A percentile compares a stretch with the other conserved stretches of the same genome.
These are phyloP conservation scores for Cutaneotrichosporon mucoides DNA, from an alignment of 1,284 basidiomycete genomes.

Conservation along the genomic window DNA sequence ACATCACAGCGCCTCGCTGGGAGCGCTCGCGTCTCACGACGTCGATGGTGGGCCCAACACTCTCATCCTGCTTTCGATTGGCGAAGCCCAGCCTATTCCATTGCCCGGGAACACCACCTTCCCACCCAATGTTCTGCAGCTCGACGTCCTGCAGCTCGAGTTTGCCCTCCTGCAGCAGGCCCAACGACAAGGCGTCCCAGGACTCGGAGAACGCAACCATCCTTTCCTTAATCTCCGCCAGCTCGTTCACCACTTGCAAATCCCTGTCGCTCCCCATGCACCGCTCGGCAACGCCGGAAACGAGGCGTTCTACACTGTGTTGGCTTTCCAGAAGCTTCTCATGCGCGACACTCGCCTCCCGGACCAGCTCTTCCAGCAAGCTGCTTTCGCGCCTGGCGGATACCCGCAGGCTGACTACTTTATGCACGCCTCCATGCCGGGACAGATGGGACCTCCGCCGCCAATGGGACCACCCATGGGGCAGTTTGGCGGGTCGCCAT, in stretches of 20 bases:
- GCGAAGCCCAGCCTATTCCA: constrained; percentile 42
- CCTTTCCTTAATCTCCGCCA: constrained; percentile 36
- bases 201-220: constrained; percentile 33
- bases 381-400: constrained; percentile 12
- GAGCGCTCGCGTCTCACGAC: constrained; percentile 67
- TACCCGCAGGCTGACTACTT: constrained; percentile 5
- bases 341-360: constrained; percentile 45
- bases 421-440: not conserved
- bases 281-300: constrained; percentile 50
- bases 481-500: constrained; percentile 4
- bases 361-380: constrained; percentile 30
- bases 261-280: constrained; percentile 41
- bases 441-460: not conserved
- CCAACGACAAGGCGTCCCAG: constrained; percentile 33
- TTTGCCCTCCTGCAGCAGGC: constrained; percentile 39
- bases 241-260: constrained; percentile 42
- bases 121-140: constrained; percentile 65
- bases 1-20: constrained; percentile 57
- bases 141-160: constrained; percentile 57
- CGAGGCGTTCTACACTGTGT: constrained; percentile 49
- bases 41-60: constrained; percentile 66
- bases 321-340: constrained; percentile 49
- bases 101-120: constrained; percentile 50
- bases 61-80: constrained; percentile 69
- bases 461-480: constrained; percentile 5